Evolutionary conservation across 2,329 filamentous ascomycete species (phyloP).

Genomic region (Trichoderma semiorbis): DNA sequence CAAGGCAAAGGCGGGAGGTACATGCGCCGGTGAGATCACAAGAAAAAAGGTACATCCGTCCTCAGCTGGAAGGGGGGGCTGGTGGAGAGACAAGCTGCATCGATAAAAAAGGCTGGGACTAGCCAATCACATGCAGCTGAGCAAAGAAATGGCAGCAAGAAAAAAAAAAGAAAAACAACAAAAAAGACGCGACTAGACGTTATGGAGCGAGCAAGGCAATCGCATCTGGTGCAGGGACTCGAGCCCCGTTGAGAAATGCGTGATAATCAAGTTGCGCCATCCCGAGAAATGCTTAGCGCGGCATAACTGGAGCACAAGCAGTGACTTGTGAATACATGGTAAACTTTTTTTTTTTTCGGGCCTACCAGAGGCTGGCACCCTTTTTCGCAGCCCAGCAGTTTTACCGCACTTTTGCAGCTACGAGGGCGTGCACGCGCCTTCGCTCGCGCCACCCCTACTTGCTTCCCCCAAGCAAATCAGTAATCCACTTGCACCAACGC

Average conservation of each 20-base stretch:
- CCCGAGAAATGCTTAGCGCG: not conserved
- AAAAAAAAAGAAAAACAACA: slow-evolving; percentile 10
- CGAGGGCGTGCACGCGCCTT: slow-evolving; percentile 19
- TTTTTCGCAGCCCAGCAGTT: not conserved
- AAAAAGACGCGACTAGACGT: slow-evolving; percentile 10
- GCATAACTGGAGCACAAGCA: not conserved
- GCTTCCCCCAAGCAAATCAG: slow-evolving; percentile 46
- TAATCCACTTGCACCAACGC: slow-evolving; percentile 50
- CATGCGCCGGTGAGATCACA: not conserved
- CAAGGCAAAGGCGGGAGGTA: not conserved
- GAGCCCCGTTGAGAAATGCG: not conserved
- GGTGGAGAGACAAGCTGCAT: not conserved
- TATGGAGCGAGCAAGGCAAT: slow-evolving; percentile 1
- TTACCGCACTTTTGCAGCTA: not conserved
- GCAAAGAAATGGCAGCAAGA: not conserved
- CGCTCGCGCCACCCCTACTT: slow-evolving; percentile 23
- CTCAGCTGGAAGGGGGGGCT: slow-evolving; percentile 4
- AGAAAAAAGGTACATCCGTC: not conserved
- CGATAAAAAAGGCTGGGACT: not conserved
- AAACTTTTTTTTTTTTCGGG: slow-evolving; percentile 1
- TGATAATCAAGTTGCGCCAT: not conserved
- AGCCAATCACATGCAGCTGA: not conserved
- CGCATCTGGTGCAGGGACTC: slow-evolving; percentile 2
- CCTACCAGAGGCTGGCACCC: not conserved
- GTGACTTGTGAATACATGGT: not conserved